Percentiles rank a stretch among this genome's conserved stretches.
These are phyloP conservation scores for Candida germanica DNA, from an alignment of 805 yeast species.

Conservation along the genomic window DNA sequence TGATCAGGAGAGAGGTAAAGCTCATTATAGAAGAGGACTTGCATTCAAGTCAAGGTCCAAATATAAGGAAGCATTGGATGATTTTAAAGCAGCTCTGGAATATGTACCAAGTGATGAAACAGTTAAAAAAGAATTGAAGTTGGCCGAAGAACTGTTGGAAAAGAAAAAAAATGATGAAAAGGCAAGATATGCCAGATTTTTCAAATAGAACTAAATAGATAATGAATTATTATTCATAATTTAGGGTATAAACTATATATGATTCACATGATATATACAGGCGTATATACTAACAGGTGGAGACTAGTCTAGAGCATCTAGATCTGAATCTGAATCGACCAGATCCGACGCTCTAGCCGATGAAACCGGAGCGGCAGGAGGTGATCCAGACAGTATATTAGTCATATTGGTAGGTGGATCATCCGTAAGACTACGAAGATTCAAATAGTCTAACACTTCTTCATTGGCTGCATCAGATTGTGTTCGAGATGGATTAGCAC, in stretches of 20 bases:
- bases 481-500: neutral
- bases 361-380: constrained; percentile 2
- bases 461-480: constrained; percentile 8
- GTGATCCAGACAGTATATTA: neutral
- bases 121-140: constrained; percentile 43
- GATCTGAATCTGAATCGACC: neutral
- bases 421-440: constrained; percentile 24
- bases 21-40: constrained; percentile 53
- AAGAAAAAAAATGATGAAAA: constrained; percentile 48
- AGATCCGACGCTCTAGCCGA: constrained; percentile 5
- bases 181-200: constrained; percentile 62
- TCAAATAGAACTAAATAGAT: no score
- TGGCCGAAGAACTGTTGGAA: constrained; percentile 39
- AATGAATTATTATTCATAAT: no score
- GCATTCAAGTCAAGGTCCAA: constrained; percentile 43
- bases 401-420: constrained; percentile 8
- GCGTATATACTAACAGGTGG: no score
- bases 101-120: constrained; percentile 48
- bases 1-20: constrained; percentile 52
- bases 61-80: constrained; percentile 47
- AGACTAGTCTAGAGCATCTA: neutral
- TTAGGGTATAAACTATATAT: no score
- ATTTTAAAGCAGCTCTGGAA: constrained; percentile 42
- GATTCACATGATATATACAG: no score
- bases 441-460: constrained; percentile 24